Conservation (phyloP, 78 protist species). For the Dictyostelium citrinum region DNA sequence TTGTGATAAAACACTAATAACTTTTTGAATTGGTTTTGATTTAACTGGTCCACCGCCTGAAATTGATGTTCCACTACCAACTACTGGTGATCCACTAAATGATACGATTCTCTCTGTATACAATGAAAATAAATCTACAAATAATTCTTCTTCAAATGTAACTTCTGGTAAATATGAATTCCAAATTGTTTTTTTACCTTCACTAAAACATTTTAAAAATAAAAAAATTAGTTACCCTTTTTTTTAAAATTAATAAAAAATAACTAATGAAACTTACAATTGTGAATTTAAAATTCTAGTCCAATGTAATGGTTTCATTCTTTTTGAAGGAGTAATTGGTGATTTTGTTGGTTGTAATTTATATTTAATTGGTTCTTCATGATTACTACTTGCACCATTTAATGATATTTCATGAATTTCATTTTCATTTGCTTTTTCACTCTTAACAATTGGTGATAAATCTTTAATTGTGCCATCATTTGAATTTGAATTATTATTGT, state of each 20-base stretch:
- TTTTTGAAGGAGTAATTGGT: slow-evolving; percentile 34
- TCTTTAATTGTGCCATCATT: not conserved
- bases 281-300: slow-evolving; percentile 23
- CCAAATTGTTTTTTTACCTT: slow-evolving; percentile 51
- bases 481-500: not conserved
- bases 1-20: slow-evolving; percentile 39
- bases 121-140: slow-evolving; percentile 70
- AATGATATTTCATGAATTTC: not conserved
- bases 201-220: not conserved
- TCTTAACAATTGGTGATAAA: not conserved
- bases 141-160: slow-evolving; percentile 58
- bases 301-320: slow-evolving; percentile 83
- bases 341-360: slow-evolving; percentile 45
- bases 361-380: not conserved
- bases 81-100: slow-evolving; percentile 30
- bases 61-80: not conserved
- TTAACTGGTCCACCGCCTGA: not conserved
- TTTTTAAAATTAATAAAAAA: not conserved
- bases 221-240: not conserved
- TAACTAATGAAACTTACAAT: not conserved
- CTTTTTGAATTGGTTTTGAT: slow-evolving; percentile 63
- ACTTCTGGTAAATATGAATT: slow-evolving; percentile 24
- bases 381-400: slow-evolving; percentile 1
- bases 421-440: not conserved
- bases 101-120: slow-evolving; percentile 57